Evolutionary conservation across 352 stramenopile species (phyloP).

Genomic region (Phytopythium kandeliae): DNA sequence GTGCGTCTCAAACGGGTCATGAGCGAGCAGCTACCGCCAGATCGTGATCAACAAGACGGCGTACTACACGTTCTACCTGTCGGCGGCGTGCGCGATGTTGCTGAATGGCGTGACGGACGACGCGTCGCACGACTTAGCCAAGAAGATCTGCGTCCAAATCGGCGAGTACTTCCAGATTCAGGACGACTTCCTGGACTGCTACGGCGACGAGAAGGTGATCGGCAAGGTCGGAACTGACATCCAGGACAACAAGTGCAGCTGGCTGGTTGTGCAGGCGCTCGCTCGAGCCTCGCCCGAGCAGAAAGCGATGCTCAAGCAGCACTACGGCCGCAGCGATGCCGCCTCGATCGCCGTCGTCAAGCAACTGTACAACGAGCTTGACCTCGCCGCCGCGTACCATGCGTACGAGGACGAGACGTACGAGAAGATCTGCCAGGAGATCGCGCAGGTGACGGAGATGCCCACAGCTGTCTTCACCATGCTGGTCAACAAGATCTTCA

Average conservation of each 20-base stretch:
- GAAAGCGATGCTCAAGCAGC: conserved; percentile 83
- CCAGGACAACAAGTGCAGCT: conserved; percentile 99
- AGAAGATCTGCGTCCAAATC: conserved; percentile 95
- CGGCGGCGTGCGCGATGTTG: conserved; percentile 89
- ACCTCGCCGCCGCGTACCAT: conserved; percentile 85
- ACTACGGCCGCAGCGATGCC: conserved; percentile 88
- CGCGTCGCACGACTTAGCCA: conserved; percentile 72
- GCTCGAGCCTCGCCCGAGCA: conserved; percentile 63
- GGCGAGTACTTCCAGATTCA: conserved; percentile 99
- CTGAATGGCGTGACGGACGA: conserved; percentile 79
- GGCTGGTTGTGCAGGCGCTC: conserved; percentile 96
- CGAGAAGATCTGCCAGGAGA: conserved; percentile 69
- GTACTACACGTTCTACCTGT: conserved; percentile 99
- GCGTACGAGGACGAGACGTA: conserved; percentile 94
- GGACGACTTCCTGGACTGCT: conserved; percentile 99
- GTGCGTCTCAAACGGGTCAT: not conserved
- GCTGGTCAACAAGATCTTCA: conserved; percentile 96
- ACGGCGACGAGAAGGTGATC: conserved; percentile 90
- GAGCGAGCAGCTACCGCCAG: conserved; percentile 46
- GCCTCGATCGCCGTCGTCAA: conserved; percentile 89
- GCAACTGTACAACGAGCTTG: conserved; percentile 91
- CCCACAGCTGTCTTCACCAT: conserved; percentile 91
- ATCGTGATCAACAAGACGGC: conserved; percentile 99
- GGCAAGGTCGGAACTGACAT: conserved; percentile 98
- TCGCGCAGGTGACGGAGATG: conserved; percentile 79